Base-by-base conservation (phyloP, 2,329 filamentous ascomycete species). In the Colletotrichum plurivorum region DNA sequence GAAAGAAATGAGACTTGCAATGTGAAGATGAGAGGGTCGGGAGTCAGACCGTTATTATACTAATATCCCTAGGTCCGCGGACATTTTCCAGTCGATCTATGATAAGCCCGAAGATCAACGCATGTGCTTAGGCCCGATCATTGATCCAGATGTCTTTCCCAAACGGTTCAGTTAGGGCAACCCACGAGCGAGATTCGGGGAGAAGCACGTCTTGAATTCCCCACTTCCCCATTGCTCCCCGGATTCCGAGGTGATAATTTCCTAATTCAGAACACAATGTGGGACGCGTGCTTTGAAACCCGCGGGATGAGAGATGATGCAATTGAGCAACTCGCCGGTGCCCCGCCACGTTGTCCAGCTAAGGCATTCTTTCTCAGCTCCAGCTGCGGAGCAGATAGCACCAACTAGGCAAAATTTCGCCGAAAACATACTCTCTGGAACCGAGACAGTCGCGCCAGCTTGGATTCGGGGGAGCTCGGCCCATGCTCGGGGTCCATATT, bases 221-320 rank as follows among this genome's bases (percentile, higher is more conserved):
- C 57, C 48, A 46, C 48, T 52, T 52, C 25, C 20, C 31, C 31
- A 12, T 62, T 12, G 49, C 54, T 55, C 39, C 43, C 56, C 48
- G 43, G 25, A 61, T 59, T 52, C 56, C 56, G 56, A 66, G 56
- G 63, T 27, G 49, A 36, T 54, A 61, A 49, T 66, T 66, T 16
- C 63, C 48, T 31, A 9, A 61, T 66, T 16, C 18, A 31, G 62
- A 25, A 18, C 3, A 8, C 36, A 46, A n/a, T 31, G 48, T 39
- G 31, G 63, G 8, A 22, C n/a, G 13, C 13, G 18, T 18, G 5
- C 25, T n/a, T 41, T 36, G 13, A 13, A 66, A 27, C 27, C 63
- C 63, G 63, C 63, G 63, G 63, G 27, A 54, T 61, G 48, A 54
- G 12, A 20, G 15, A 66, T 66, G 56, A 66, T 61, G 63, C 63